Conservation (phyloP, 306 rosid genomes). For the Macrotyloma uniflorum region DNA sequence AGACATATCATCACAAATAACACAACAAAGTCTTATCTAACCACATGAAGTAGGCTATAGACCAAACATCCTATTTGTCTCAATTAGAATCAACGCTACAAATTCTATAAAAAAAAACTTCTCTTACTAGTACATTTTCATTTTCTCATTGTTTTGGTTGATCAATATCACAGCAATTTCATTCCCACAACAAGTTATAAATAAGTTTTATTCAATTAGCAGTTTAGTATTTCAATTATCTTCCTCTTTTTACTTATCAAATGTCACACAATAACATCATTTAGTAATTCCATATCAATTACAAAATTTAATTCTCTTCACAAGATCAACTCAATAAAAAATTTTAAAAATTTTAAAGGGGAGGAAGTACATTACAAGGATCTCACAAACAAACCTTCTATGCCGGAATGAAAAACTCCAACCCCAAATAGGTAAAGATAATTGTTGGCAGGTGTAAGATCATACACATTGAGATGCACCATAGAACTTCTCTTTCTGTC, state of each 20-base stretch:
- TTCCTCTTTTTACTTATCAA: not conserved
- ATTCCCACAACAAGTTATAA: not conserved
- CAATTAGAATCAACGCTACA: not conserved
- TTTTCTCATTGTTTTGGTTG: not conserved
- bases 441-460: slow-evolving; percentile 87
- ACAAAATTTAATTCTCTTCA: not conserved
- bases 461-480: slow-evolving; percentile 89
- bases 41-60: too few relatives aligned
- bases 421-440: slow-evolving; percentile 83
- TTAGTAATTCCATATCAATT: not conserved
- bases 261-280: not conserved
- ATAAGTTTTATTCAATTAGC: not conserved
- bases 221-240: not conserved
- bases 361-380: not conserved
- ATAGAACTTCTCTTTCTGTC: slow-evolving; percentile 40
- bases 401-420: slow-evolving; percentile 92
- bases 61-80: too few relatives aligned
- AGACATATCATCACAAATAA: too few relatives aligned
- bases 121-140: not conserved
- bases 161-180: slow-evolving; percentile 8
- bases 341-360: not conserved
- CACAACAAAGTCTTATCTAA: too few relatives aligned
- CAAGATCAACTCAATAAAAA: not conserved
- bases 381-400: slow-evolving; percentile 61
- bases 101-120: not conserved